Evolutionary conservation across 2,329 filamentous ascomycete genomes (phyloP).

Genomic region (Pseudogymnoascus sp.): DNA sequence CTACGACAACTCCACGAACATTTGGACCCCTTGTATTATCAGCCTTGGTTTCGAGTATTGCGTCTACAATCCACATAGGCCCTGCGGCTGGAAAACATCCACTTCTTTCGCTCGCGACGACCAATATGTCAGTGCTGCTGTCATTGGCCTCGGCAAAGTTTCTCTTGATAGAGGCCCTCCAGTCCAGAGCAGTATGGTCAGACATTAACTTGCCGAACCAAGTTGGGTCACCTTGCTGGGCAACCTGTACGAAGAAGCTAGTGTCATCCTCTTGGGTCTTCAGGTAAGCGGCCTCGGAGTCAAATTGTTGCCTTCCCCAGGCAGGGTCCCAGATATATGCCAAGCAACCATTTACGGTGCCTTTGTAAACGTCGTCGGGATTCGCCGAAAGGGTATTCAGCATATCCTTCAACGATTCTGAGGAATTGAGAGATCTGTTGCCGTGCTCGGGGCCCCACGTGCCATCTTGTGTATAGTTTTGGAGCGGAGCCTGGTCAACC

Average conservation of each 20-base stretch:
- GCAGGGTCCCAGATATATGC: slow-evolving; percentile 21
- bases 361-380: slow-evolving; percentile 22
- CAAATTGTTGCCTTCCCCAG: slow-evolving; percentile 4
- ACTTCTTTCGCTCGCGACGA: slow-evolving; percentile 27
- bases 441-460: slow-evolving; percentile 24
- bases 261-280: slow-evolving; percentile 18
- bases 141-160: slow-evolving; percentile 20
- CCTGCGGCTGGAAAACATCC: slow-evolving; percentile 28
- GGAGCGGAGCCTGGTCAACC: slow-evolving; percentile 28
- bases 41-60: slow-evolving; percentile 19
- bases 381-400: slow-evolving; percentile 22
- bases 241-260: slow-evolving; percentile 25
- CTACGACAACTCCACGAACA: slow-evolving; percentile 19
- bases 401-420: slow-evolving; percentile 21
- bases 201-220: slow-evolving; percentile 29
- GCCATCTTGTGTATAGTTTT: slow-evolving; percentile 22
- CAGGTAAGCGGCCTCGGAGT: slow-evolving; percentile 10
- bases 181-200: slow-evolving; percentile 28
- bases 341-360: slow-evolving; percentile 26
- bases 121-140: slow-evolving; percentile 22
- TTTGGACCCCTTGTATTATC: slow-evolving; percentile 13
- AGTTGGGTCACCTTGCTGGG: slow-evolving; percentile 23
- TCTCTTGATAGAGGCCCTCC: slow-evolving; percentile 23
- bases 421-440: slow-evolving; percentile 27
- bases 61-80: slow-evolving; percentile 25